These are phyloP conservation scores for Orbilia oligospora DNA, from an alignment of 2,329 filamentous ascomycete species.

Conservation along the genomic window DNA sequence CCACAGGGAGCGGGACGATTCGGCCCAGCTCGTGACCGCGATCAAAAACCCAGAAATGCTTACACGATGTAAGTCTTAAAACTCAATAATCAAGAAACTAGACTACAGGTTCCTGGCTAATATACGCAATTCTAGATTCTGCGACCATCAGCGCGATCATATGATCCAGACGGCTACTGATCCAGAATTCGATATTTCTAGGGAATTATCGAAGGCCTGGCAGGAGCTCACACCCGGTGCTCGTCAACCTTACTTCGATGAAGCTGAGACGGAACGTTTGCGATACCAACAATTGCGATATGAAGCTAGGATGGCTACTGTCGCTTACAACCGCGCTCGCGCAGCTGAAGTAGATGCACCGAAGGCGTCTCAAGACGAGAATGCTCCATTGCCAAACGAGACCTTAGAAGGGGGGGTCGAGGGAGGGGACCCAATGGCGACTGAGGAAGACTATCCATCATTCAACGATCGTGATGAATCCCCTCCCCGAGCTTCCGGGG, in stretches of 20 bases:
- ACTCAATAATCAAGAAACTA: background rate
- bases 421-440: constrained; percentile 56
- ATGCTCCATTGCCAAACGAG: constrained; percentile 49
- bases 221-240: constrained; percentile 63
- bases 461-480: constrained; percentile 55
- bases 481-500: constrained; percentile 59
- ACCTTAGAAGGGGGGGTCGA: constrained; percentile 56
- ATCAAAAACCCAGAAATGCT: constrained; percentile 64
- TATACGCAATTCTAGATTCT: constrained; percentile 62
- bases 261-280: constrained; percentile 63
- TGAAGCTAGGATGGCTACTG: constrained; percentile 61
- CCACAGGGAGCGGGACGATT: constrained; percentile 51
- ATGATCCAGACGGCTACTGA: constrained; percentile 63
- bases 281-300: constrained; percentile 63
- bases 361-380: constrained; percentile 35
- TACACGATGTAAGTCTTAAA: constrained; percentile 64
- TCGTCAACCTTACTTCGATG: constrained; percentile 64
- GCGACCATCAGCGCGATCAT: constrained; percentile 64
- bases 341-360: constrained; percentile 54
- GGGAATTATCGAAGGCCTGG: constrained; percentile 64
- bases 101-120: constrained; percentile 10
- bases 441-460: constrained; percentile 56
- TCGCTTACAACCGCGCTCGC: constrained; percentile 61
- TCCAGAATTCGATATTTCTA: constrained; percentile 64
- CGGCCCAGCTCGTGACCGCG: constrained; percentile 55